Base-by-base conservation (phyloP, 768 basidiomycete genomes). In the Phallus indusiatus region DNA sequence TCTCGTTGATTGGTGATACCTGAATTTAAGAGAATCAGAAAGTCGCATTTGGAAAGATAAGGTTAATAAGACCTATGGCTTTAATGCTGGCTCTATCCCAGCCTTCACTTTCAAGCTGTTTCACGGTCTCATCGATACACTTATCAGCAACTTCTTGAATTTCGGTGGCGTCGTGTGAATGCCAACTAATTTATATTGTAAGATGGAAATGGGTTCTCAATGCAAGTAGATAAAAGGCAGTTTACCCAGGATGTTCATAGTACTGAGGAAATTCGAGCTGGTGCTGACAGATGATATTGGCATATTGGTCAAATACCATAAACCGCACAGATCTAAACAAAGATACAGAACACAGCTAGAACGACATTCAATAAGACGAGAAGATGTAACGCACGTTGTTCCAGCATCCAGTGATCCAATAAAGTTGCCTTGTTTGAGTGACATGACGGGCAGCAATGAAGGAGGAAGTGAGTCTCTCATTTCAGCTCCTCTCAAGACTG, bases 1-100 rank as follows among this genome's bases (percentile, higher is more conserved):
- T 98, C 96, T 56, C 96, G 85, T 73, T 98, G 95, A 69, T 97
- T 99, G 47, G 95, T 97, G 73, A 98, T 90, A 22, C 94, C 88
- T 86, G 64, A 56, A 22, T 34, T 16, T 5, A 20, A 20, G 10
- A 51, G 53, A 61, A 52, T 53, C 59, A 61, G 47, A 60, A 51
- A 63, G 60, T 59, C 56, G 48, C 63, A 28, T 49, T 59, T 59
- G 62, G 55, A 64, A 64, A 62, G 62, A 65, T 64, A 66, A 64
- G 63, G 54, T 37, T 47, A 55, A 62, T 59, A 55, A 63, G 67
- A 93, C 94, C 95, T 64, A 99, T 90, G 62, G 89, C 88, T 75
- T 93, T 94, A 70, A 99, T 74, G 69, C 90, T 88, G 54, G 84
- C 80, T 69, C 81, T 83, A 1, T 79, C 72, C 84, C 86, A 95